A percentile compares a stretch with the other conserved stretches of the same genome.
These are phyloP conservation scores for Colletotrichum zoysiae DNA, from an alignment of 2,329 filamentous ascomycete species.

Conservation along the genomic window DNA sequence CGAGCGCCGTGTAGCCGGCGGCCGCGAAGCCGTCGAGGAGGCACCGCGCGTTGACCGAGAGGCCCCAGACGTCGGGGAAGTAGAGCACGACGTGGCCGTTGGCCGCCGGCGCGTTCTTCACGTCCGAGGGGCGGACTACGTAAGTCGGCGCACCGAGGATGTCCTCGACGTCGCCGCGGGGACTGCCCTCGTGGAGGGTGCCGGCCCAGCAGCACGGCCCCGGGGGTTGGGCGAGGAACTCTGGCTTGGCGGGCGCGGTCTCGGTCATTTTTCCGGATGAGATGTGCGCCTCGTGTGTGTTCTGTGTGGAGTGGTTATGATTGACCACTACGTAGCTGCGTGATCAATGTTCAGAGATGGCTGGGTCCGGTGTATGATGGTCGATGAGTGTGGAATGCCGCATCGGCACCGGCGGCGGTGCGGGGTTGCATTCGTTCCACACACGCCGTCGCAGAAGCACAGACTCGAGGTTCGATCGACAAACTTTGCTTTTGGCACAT, in stretches of 20 bases:
- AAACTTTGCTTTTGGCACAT: neutral
- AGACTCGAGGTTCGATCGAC: constrained; percentile 3
- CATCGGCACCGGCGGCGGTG: constrained; percentile 4
- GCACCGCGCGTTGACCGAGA: constrained; percentile 58
- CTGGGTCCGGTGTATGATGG: neutral
- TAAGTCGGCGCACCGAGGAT: constrained; percentile 56
- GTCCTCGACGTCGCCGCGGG: constrained; percentile 51
- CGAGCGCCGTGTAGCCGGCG: constrained; percentile 57
- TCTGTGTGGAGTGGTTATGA: neutral
- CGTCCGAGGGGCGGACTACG: constrained; percentile 44
- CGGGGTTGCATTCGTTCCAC: neutral
- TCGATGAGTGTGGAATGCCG: constrained; percentile 1
- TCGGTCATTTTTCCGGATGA: constrained; percentile 3
- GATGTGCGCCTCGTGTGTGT: neutral
- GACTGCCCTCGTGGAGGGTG: constrained; percentile 53
- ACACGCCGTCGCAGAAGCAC: neutral
- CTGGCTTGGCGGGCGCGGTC: constrained; percentile 3
- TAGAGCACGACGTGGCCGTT: constrained; percentile 60
- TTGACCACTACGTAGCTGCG: too few species aligned
- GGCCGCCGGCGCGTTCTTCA: constrained; percentile 26
- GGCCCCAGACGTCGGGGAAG: constrained; percentile 60
- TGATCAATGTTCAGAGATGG: neutral
- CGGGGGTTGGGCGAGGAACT: constrained; percentile 50
- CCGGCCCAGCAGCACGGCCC: constrained; percentile 56
- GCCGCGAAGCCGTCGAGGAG: constrained; percentile 61